Conservation (phyloP, 495 filamentous ascomycete species). For the Penicillium tannophilum region DNA sequence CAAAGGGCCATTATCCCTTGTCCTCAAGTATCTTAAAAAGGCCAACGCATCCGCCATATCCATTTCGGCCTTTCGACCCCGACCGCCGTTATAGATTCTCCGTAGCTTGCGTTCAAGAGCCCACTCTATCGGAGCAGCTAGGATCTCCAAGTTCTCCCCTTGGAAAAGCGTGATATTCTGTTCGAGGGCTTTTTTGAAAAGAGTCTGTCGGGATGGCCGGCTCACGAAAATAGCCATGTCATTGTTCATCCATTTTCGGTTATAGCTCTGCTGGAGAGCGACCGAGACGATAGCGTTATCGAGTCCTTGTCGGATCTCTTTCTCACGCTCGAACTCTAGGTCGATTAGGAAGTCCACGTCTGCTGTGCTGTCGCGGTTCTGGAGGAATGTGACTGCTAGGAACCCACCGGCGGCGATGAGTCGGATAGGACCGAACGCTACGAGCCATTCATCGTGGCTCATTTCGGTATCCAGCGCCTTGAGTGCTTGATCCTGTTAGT, state of each 20-base stretch:
- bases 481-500: constrained; percentile 21
- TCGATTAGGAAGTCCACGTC: constrained; percentile 38
- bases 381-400: constrained; percentile 25
- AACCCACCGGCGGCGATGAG: constrained; percentile 34
- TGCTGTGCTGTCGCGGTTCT: constrained; percentile 32
- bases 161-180: constrained; percentile 33
- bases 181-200: constrained; percentile 28
- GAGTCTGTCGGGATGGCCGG: constrained; percentile 13
- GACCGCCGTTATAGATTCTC: constrained; percentile 23
- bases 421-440: constrained; percentile 37
- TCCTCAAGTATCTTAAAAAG: constrained; percentile 26
- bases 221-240: constrained; percentile 34
- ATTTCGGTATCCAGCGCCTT: constrained; percentile 29
- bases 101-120: constrained; percentile 37
- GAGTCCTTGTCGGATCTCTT: constrained; percentile 27
- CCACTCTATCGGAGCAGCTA: constrained; percentile 38
- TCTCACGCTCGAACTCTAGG: constrained; percentile 28
- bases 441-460: constrained; percentile 27
- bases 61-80: background rate
- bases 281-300: constrained; percentile 20
- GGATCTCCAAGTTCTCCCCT: constrained; percentile 23
- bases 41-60: constrained; percentile 35
- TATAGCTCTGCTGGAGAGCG: constrained; percentile 20
- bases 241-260: constrained; percentile 32
- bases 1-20: constrained; percentile 24